Evolutionary conservation across 805 yeast genomes (phyloP), one percentile per base, ranked within the genome.

Genomic region (Candida sithepensis): DNA sequence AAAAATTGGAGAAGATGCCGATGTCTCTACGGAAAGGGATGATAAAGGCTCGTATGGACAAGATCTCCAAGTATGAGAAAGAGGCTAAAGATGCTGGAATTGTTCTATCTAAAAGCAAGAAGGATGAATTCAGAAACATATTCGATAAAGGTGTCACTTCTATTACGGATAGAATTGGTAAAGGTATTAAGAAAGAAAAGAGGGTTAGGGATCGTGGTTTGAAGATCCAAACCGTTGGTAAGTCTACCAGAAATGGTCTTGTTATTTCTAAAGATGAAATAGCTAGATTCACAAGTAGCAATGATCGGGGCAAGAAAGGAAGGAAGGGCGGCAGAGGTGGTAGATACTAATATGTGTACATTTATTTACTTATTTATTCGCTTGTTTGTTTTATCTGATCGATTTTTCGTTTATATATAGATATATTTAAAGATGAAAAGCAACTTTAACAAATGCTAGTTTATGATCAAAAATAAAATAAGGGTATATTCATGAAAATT

Each of bases 41-140:
- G 84, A 71, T 88, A 22, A 68, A 72, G 32, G 75, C 82, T 40
- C 77, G 83, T 41, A 66, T 75, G 32, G 63, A 68, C 19, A 77
- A 81, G 53, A 77, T 80, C 18, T 62, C 69, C 21, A 77, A 77
- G 57, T 79, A 73, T 59, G 96, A 88, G 63, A 70, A 74, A 44
- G 90, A 88, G 43, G 97, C 99, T 7, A 77, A 72, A 51, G 92
- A 92, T 18, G 96, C 95, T 4, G 98, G 98, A 13, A 87, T 92
- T 46, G 77, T 94, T n/a, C 70, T 92, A 39, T 81, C 96, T 3
- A 82, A 78, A 58, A 81, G 75, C 23, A 75, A 73, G 56, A 84
- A 82, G 66, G 91, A 89, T 6, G 79, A 84, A 51, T 70, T 84
- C 47, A 72, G 94, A 57, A 71, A 71, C 46, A 60, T 79, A 53